Base-by-base conservation (phyloP, 331 rosid genomes). In the Rhamnella rubrinervis region DNA sequence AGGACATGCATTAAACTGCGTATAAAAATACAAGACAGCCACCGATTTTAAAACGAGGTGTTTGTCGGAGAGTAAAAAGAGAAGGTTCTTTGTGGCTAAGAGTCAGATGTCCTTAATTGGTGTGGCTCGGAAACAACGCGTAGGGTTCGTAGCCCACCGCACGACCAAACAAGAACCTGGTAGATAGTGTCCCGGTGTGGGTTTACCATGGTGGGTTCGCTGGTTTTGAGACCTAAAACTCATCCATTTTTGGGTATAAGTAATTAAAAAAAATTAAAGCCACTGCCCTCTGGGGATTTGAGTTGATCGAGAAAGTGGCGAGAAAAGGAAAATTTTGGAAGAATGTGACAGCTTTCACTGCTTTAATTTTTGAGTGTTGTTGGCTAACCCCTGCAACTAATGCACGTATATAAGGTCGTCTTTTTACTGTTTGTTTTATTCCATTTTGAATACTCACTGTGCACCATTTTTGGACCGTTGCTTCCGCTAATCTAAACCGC, bases 321-420 rank as follows among this genome's bases (percentile, higher is more conserved):
- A 49, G 10, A 58, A 65, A 76, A 58, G 80, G 71, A 50, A 63
- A 38, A 4, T 6, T 23, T 47, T 60, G 39, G 50, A 26, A 40
- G 71, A 69, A 40, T 25, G 18, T 17, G 55, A 6, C 65, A 7
- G 4, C 26, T 75, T 61, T 44, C 38, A 41, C 53, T 35, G 35
- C 40, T n/a, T 47, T 41, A n/a, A 23, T 23, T 20, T 63, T 62
- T 50, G 69, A 46, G 66, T 9, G 3, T 44, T 14, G 38, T 63
- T 14, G 37, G 19, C 5, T 2, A 2, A 11, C 1, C 10, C 8
- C 8, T 49, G 47, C 47, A 11, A 23, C 1, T 23, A 23, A 31
- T 31, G 35, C 35, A 31, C 35, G 35, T 31, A 31, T 31, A 31
- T 31, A 31, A 31, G 35, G 4, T 31, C 35, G 4, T 31, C 35